Percentiles rank a stretch among this genome's conserved stretches.
Evolutionary conservation across 1,284 basidiomycete species (phyloP).

Genomic region (Neolentinus lepideus): DNA sequence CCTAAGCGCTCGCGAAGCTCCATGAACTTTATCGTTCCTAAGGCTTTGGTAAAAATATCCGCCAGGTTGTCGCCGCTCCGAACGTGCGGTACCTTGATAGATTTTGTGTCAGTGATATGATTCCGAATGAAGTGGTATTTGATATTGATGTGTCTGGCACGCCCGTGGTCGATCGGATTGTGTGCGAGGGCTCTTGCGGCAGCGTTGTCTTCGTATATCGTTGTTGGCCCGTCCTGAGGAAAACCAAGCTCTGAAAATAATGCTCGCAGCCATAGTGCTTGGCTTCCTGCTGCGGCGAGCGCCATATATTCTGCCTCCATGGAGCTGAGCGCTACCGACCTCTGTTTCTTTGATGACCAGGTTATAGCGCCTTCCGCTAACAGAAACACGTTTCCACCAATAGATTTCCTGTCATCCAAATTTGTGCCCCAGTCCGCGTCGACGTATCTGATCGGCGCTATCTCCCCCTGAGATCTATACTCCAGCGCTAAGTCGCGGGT

Average conservation of each 20-base stretch:
- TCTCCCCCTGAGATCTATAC: neutral
- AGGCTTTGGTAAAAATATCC: slow-evolving; percentile 9
- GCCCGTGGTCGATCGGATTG: slow-evolving; percentile 15
- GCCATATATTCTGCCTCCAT: slow-evolving; percentile 24
- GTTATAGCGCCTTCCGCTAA: slow-evolving; percentile 10
- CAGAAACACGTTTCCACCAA: slow-evolving; percentile 13
- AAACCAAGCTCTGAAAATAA: slow-evolving; percentile 11
- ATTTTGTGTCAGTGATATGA: neutral
- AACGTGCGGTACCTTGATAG: slow-evolving; percentile 4
- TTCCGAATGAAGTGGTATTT: slow-evolving; percentile 21
- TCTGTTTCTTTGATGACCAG: slow-evolving; percentile 18
- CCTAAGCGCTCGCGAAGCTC: slow-evolving; percentile 5
- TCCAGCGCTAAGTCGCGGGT: neutral
- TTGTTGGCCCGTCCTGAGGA: slow-evolving; percentile 2
- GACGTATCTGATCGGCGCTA: slow-evolving; percentile 14
- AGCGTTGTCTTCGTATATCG: slow-evolving; percentile 20
- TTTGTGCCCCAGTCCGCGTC: slow-evolving; percentile 24
- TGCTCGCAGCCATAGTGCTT: slow-evolving; percentile 16
- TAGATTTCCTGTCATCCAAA: slow-evolving; percentile 10
- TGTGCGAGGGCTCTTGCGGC: slow-evolving; percentile 16
- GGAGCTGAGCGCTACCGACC: slow-evolving; percentile 16
- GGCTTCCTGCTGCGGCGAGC: slow-evolving; percentile 10
- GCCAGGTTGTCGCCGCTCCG: slow-evolving; percentile 7
- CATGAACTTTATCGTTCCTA: slow-evolving; percentile 2
- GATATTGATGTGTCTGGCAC: slow-evolving; percentile 26